Evolutionary conservation across 179 eudicot species (phyloP).

Genomic region (Camellia oleifera): DNA sequence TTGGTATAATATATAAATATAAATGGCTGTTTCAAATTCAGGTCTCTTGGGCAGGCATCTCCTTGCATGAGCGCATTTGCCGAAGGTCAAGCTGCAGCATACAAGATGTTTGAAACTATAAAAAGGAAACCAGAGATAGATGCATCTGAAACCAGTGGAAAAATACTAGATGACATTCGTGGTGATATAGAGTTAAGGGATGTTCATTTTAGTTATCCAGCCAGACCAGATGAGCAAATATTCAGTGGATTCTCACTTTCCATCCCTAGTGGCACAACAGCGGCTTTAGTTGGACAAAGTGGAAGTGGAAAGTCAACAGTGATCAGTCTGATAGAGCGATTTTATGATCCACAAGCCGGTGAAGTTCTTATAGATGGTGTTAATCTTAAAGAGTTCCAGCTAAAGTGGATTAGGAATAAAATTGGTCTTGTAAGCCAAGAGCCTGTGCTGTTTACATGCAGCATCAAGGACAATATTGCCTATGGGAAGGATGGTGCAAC

Average conservation of each 20-base stretch:
- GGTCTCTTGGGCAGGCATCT: constrained; percentile 58
- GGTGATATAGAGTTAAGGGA: constrained; percentile 53
- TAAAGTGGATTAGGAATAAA: constrained; percentile 54
- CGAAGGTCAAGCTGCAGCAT: constrained; percentile 62
- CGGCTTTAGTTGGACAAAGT: constrained; percentile 63
- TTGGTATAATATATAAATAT: neutral
- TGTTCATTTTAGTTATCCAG: constrained; percentile 55
- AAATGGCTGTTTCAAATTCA: constrained; percentile 7
- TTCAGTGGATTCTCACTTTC: constrained; percentile 49
- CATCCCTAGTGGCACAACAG: constrained; percentile 52
- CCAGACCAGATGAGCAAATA: constrained; percentile 54
- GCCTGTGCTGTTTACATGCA: constrained; percentile 49
- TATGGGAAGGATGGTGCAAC: constrained; percentile 57
- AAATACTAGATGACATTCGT: constrained; percentile 41
- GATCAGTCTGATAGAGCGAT: constrained; percentile 53
- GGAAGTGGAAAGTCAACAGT: constrained; percentile 69
- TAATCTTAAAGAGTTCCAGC: constrained; percentile 53
- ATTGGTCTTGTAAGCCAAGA: constrained; percentile 72
- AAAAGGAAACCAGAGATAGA: constrained; percentile 49
- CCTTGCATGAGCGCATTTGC: constrained; percentile 56
- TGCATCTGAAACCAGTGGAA: constrained; percentile 40
- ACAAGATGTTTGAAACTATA: constrained; percentile 59
- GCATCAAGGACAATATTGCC: constrained; percentile 58
- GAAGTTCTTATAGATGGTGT: constrained; percentile 54
- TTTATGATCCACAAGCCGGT: constrained; percentile 56